These are phyloP conservation scores for Trametes villosa DNA, from an alignment of 768 basidiomycete genomes.

Conservation along the genomic window DNA sequence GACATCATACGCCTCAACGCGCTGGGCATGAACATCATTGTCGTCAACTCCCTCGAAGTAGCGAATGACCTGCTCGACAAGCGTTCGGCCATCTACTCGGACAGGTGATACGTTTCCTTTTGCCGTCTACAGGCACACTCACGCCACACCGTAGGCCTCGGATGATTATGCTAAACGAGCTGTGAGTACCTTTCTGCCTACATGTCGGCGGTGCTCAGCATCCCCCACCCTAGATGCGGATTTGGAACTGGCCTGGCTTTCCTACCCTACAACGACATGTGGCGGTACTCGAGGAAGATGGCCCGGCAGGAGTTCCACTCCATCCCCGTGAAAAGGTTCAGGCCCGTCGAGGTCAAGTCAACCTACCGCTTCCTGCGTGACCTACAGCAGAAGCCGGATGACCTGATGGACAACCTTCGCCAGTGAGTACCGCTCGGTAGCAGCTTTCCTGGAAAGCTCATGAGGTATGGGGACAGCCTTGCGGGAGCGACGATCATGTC, in stretches of 20 bases:
- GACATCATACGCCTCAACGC: slow-evolving; percentile 12
- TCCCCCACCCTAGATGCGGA: background rate
- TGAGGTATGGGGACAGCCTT: background rate
- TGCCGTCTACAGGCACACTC: background rate
- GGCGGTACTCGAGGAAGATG: slow-evolving; percentile 9
- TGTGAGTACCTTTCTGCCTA: background rate
- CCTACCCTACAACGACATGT: slow-evolving; percentile 2
- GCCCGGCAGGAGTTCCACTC: slow-evolving; percentile 12
- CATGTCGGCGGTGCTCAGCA: background rate
- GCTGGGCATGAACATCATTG: slow-evolving; percentile 26
- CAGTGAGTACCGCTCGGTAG: background rate
- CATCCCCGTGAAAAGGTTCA: slow-evolving; percentile 5
- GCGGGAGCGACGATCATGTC: slow-evolving; percentile 17
- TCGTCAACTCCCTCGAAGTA: slow-evolving; percentile 31
- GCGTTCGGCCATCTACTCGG: slow-evolving; percentile 32
- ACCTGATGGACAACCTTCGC: slow-evolving; percentile 11
- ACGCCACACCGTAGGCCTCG: background rate
- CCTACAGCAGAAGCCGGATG: background rate
- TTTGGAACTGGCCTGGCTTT: slow-evolving; percentile 7
- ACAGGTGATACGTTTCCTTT: slow-evolving; percentile 17
- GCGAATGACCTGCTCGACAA: slow-evolving; percentile 34
- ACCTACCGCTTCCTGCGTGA: slow-evolving; percentile 4
- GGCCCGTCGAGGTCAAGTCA: slow-evolving; percentile 1
- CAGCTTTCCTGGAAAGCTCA: background rate
- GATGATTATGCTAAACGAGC: slow-evolving; percentile 11